phyloP scores from a whole-genome alignment of 2,329 filamentous ascomycete genomes.

The Aspergillus sp. region DNA sequence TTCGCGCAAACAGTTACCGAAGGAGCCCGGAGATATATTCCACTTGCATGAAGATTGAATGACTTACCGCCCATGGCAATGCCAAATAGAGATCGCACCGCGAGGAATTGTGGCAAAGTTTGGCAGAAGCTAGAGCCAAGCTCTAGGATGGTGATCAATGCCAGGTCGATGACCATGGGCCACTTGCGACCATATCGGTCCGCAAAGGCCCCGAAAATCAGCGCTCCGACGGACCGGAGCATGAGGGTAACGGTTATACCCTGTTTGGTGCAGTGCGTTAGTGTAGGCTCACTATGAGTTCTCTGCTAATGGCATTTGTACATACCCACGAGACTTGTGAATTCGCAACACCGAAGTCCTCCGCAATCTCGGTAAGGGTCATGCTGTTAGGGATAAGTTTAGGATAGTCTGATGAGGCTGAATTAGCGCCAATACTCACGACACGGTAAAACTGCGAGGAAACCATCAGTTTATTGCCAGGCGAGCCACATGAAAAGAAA shows the following conservation, averaged over 20 bases:
- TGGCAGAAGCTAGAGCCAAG: slow-evolving; percentile 78
- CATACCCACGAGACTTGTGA: not conserved
- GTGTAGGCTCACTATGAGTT: too few relatives aligned
- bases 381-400: too few relatives aligned
- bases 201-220: slow-evolving; percentile 74
- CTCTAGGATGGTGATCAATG: slow-evolving; percentile 71
- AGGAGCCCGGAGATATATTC: too few relatives aligned
- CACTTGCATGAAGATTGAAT: too few relatives aligned
- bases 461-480: too few relatives aligned
- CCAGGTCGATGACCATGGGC: slow-evolving; percentile 81
- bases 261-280: too few relatives aligned
- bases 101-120: slow-evolving; percentile 74
- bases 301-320: not conserved
- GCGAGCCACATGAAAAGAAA: too few relatives aligned
- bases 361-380: not conserved
- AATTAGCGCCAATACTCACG: too few relatives aligned
- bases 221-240: slow-evolving; percentile 74
- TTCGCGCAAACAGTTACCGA: too few relatives aligned
- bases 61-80: slow-evolving; percentile 81
- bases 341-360: not conserved
- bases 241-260: slow-evolving; percentile 66
- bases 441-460: not conserved
- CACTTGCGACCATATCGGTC: slow-evolving; percentile 79
- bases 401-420: too few relatives aligned
- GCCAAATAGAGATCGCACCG: slow-evolving; percentile 72